These are phyloP conservation scores for Tillandsia fasciculata DNA, from an alignment of 176 grass and related monocot species.

Conservation along the genomic window DNA sequence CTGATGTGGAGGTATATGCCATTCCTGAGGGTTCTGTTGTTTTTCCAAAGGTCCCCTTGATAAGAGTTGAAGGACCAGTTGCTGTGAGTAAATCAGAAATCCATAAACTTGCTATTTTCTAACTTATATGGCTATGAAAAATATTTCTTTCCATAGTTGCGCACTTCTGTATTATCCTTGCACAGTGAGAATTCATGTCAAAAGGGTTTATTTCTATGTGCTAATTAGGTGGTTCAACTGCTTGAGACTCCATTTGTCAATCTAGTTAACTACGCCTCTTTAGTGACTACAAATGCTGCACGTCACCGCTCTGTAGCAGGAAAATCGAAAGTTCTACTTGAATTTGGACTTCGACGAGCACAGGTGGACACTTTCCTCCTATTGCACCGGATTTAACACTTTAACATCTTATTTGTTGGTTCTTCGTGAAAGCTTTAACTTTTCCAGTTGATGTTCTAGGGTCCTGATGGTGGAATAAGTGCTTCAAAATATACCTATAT, in stretches of 20 bases:
- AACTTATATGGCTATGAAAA: neutral
- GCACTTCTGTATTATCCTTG: neutral
- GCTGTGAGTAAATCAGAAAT: conserved; percentile 61
- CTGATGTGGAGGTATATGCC: conserved; percentile 89
- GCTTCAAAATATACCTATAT: conserved; percentile 97
- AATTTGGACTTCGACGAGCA: conserved; percentile 97
- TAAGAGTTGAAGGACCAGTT: conserved; percentile 85
- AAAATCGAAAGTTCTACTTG: conserved; percentile 77
- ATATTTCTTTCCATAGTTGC: neutral
- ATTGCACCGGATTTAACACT: neutral
- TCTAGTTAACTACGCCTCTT: conserved; percentile 95
- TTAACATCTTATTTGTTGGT: conserved; percentile 1
- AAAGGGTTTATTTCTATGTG: conserved; percentile 6
- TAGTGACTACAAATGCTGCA: conserved; percentile 95
- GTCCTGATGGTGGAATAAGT: conserved; percentile 98
- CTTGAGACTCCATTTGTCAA: conserved; percentile 98
- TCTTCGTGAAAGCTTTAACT: conserved; percentile 11
- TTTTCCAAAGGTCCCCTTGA: conserved; percentile 92
- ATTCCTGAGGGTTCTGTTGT: conserved; percentile 96
- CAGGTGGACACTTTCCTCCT: conserved; percentile 42
- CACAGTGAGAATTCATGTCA: neutral
- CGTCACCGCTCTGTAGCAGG: conserved; percentile 84
- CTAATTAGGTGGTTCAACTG: conserved; percentile 73
- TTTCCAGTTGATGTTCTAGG: conserved; percentile 38
- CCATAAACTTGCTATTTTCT: conserved; percentile 10